phyloP scores from a whole-genome alignment of 768 basidiomycete species.

The Rhizopogon sp. region DNA sequence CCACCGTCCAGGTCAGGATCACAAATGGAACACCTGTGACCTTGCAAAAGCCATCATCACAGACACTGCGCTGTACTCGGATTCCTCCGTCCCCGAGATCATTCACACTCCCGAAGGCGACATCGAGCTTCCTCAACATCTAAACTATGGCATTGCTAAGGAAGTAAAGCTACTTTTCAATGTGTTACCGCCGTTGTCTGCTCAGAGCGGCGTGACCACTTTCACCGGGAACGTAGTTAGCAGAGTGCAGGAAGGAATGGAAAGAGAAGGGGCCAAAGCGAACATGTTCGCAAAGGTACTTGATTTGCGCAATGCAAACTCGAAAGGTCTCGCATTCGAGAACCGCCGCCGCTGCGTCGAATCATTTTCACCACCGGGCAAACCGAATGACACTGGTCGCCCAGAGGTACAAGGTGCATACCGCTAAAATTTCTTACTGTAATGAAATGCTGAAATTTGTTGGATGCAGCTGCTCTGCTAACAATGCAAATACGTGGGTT shows the following conservation, averaged over 20 bases:
- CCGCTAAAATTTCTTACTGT: constrained; percentile 3
- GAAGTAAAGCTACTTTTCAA: constrained; percentile 62
- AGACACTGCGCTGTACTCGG: constrained; percentile 37
- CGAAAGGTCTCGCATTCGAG: constrained; percentile 80
- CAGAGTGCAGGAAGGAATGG: constrained; percentile 20
- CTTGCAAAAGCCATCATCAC: constrained; percentile 62
- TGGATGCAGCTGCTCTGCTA: constrained; percentile 67
- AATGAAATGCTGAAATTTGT: background rate
- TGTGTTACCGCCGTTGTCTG: constrained; percentile 53
- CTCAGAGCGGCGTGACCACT: constrained; percentile 22
- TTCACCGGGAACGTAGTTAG: constrained; percentile 15
- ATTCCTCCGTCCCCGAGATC: constrained; percentile 17
- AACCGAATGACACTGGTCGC: constrained; percentile 71
- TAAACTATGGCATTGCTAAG: constrained; percentile 62
- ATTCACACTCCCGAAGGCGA: constrained; percentile 29
- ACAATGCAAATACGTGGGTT: constrained; percentile 84
- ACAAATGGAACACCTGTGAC: constrained; percentile 63
- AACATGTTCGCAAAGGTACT: constrained; percentile 61
- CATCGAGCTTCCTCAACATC: constrained; percentile 44
- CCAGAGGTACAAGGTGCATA: constrained; percentile 85
- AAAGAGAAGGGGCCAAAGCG: constrained; percentile 40
- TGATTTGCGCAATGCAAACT: constrained; percentile 86
- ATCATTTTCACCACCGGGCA: constrained; percentile 69
- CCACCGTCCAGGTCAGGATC: constrained; percentile 55
- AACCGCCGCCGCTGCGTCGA: constrained; percentile 76